These are phyloP conservation scores for Omphalea diandra DNA, from an alignment of 441 rosid species.

Conservation along the genomic window DNA sequence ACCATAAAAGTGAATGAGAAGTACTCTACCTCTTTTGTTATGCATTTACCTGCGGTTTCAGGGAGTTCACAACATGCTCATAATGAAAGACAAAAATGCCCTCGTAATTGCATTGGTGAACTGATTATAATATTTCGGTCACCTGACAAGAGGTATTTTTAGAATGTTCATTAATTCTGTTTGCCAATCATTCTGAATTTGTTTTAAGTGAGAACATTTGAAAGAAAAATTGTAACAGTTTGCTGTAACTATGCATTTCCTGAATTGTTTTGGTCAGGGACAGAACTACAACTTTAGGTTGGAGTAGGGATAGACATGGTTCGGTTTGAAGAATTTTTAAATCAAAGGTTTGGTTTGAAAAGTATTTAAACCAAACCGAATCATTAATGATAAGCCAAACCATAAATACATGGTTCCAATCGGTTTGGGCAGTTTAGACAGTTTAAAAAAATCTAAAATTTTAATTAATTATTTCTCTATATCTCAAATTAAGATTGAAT, in stretches of 20 bases:
- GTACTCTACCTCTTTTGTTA: not conserved
- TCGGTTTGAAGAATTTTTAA: no score
- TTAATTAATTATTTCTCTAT: no score
- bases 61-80: slow-evolving; percentile 45
- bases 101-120: slow-evolving; percentile 64
- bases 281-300: not conserved
- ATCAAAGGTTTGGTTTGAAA: no score
- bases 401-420: no score
- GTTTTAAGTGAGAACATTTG: not conserved
- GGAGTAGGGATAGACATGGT: no score
- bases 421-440: no score
- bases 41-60: slow-evolving; percentile 26
- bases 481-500: no score
- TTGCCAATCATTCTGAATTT: not conserved
- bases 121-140: slow-evolving; percentile 52
- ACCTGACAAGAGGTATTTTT: slow-evolving; percentile 45
- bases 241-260: not conserved
- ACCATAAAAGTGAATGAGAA: slow-evolving; percentile 9
- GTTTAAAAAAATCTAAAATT: no score
- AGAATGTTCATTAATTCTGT: not conserved
- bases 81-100: slow-evolving; percentile 24
- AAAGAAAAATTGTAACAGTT: not conserved
- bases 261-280: not conserved
- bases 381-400: no score
- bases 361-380: no score